These are phyloP conservation scores for Agarophyton chilense DNA, from an alignment of 23 red algal species.

Conservation along the genomic window DNA sequence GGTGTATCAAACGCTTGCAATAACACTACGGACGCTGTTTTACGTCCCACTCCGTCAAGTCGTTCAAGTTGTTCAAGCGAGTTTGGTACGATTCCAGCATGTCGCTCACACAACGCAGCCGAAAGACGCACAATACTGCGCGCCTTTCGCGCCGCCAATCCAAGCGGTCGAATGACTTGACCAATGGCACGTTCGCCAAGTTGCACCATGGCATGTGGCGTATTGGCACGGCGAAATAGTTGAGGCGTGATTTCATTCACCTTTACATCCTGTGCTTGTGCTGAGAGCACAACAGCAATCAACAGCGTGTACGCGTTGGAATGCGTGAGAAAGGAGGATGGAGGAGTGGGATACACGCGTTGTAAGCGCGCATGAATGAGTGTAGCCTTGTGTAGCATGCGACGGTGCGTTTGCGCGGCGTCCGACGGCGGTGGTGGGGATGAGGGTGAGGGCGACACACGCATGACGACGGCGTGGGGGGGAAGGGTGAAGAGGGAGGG, in stretches of 20 bases:
- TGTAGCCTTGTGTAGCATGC: conserved; percentile 67
- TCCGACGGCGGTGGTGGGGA: not conserved
- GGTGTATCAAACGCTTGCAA: conserved; percentile 77
- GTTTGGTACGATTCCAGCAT: conserved; percentile 59
- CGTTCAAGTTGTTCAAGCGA: conserved; percentile 65
- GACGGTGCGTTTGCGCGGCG: conserved; percentile 9
- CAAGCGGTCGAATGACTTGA: conserved; percentile 68
- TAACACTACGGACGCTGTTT: conserved; percentile 84
- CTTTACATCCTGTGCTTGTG: conserved; percentile 67
- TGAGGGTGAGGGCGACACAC: not conserved
- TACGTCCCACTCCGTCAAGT: conserved; percentile 80
- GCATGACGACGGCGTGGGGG: not conserved
- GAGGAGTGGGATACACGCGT: conserved; percentile 58
- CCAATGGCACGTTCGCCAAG: conserved; percentile 43
- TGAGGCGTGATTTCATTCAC: conserved; percentile 82
- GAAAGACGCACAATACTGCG: conserved; percentile 48
- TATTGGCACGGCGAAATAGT: conserved; percentile 65
- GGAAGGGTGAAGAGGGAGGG: not conserved
- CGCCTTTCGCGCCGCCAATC: conserved; percentile 74
- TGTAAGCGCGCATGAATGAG: conserved; percentile 46
- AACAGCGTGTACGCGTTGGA: conserved; percentile 80
- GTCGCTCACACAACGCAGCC: conserved; percentile 1
- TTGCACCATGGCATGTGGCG: conserved; percentile 39
- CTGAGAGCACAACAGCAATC: conserved; percentile 81
- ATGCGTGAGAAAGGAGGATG: conserved; percentile 68